Evolutionary conservation across 2,329 filamentous ascomycete species (phyloP).

Genomic region (Fusarium clavum): DNA sequence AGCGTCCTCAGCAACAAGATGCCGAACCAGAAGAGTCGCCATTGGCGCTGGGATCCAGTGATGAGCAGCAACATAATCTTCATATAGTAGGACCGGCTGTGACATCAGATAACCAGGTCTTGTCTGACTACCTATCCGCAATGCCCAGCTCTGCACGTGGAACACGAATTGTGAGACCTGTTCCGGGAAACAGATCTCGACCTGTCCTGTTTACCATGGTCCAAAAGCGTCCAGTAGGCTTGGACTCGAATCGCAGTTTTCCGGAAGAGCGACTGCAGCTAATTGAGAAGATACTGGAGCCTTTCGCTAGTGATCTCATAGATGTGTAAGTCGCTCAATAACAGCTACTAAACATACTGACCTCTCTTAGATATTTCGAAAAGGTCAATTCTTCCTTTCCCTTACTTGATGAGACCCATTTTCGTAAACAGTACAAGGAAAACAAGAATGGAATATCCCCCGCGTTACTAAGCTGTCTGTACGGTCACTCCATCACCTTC

Average conservation of each 20-base stretch:
- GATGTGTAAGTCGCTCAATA: slow-evolving; percentile 53
- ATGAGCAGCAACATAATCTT: slow-evolving; percentile 56
- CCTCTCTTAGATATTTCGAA: slow-evolving; percentile 33
- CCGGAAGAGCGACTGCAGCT: slow-evolving; percentile 63
- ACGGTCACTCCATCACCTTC: slow-evolving; percentile 68
- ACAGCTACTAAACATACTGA: slow-evolving; percentile 6
- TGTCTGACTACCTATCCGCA: slow-evolving; percentile 66
- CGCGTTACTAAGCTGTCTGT: slow-evolving; percentile 66
- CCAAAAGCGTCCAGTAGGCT: slow-evolving; percentile 58
- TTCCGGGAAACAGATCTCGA: slow-evolving; percentile 47
- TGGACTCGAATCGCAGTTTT: slow-evolving; percentile 52
- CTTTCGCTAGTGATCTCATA: slow-evolving; percentile 63
- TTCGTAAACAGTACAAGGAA: slow-evolving; percentile 60
- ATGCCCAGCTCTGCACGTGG: slow-evolving; percentile 48
- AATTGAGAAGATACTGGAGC: slow-evolving; percentile 69
- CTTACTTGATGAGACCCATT: slow-evolving; percentile 66
- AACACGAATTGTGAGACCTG: slow-evolving; percentile 49
- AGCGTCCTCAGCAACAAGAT: slow-evolving; percentile 2
- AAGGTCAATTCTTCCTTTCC: slow-evolving; percentile 71
- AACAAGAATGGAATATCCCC: slow-evolving; percentile 64
- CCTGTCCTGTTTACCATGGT: slow-evolving; percentile 62
- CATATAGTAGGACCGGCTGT: slow-evolving; percentile 71
- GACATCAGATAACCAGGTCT: slow-evolving; percentile 69
- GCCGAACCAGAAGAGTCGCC: slow-evolving; percentile 43
- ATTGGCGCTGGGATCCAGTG: slow-evolving; percentile 48